phyloP scores from a whole-genome alignment of 495 filamentous ascomycete genomes.

The Hyaloscypha hepaticicola region DNA sequence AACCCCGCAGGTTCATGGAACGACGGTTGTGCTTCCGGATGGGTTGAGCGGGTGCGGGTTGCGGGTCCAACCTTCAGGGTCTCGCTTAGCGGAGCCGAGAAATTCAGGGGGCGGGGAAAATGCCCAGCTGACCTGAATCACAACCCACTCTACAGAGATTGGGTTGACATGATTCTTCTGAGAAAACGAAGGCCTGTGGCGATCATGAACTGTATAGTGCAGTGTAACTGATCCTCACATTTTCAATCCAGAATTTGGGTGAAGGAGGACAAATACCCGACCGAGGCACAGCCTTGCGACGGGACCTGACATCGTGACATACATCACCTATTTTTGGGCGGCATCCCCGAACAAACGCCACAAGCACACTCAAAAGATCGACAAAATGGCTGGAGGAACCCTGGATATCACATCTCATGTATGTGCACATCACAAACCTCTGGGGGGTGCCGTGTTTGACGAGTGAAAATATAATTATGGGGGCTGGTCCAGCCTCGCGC shows the following conservation, averaged over 20 bases:
- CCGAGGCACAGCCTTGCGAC: not conserved
- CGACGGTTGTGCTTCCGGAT: not conserved
- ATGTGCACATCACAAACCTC: conserved; percentile 19
- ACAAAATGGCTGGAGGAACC: conserved; percentile 24
- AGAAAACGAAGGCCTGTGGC: not conserved
- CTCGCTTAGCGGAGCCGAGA: not conserved
- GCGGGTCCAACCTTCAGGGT: too few species aligned
- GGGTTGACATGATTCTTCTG: not conserved
- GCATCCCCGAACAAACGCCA: not conserved
- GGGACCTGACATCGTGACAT: not conserved
- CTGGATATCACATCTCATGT: conserved; percentile 17
- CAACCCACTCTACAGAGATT: not conserved
- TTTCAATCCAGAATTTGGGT: not conserved
- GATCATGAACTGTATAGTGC: not conserved
- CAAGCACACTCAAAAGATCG: conserved; percentile 2
- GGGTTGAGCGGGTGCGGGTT: too few species aligned
- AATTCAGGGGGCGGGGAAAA: not conserved
- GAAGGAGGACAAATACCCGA: not conserved
- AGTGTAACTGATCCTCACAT: not conserved
- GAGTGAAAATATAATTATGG: conserved; percentile 18
- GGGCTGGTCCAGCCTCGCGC: conserved; percentile 18
- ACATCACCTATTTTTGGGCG: not conserved
- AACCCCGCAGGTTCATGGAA: not conserved
- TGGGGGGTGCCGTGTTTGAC: conserved; percentile 15
- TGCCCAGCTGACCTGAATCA: not conserved